These are phyloP conservation scores for Lodderomyces pseudojiufengensis DNA, from an alignment of 1,139 yeast genomes.

Conservation along the genomic window DNA sequence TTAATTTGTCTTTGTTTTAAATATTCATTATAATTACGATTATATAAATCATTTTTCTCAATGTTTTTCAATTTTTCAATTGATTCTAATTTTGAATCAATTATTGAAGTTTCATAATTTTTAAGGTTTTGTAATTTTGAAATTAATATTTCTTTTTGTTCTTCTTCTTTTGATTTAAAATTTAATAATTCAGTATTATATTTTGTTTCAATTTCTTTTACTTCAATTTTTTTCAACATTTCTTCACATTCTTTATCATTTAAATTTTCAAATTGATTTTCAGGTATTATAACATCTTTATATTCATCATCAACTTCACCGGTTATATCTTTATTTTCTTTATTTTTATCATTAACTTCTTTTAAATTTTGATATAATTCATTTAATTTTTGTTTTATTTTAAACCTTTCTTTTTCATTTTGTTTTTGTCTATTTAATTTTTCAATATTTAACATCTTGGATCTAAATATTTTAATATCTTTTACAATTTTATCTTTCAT, in stretches of 20 bases:
- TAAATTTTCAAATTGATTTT: slow-evolving; percentile 24
- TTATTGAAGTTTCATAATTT: slow-evolving; percentile 31
- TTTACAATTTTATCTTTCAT: slow-evolving; percentile 54
- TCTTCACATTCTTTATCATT: slow-evolving; percentile 35
- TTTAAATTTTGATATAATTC: slow-evolving; percentile 46
- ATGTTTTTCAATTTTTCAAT: slow-evolving; percentile 31
- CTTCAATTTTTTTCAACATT: slow-evolving; percentile 17
- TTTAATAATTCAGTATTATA: slow-evolving; percentile 17
- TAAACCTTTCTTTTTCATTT: slow-evolving; percentile 47
- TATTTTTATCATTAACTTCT: slow-evolving; percentile 18
- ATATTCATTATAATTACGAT: slow-evolving; percentile 37
- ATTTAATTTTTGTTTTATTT: slow-evolving; percentile 50
- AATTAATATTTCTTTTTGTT: slow-evolving; percentile 17
- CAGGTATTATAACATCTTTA: slow-evolving; percentile 11
- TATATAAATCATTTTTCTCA: slow-evolving; percentile 20
- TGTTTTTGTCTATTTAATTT: slow-evolving; percentile 52
- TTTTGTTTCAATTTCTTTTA: slow-evolving; percentile 17
- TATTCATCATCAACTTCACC: neutral
- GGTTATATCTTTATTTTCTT: slow-evolving; percentile 3
- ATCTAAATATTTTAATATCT: slow-evolving; percentile 60
- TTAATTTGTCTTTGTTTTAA: slow-evolving; percentile 30
- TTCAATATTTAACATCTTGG: slow-evolving; percentile 57
- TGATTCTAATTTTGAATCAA: slow-evolving; percentile 34
- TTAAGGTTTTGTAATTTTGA: slow-evolving; percentile 18
- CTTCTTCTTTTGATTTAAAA: slow-evolving; percentile 18